A percentile compares a stretch with the other conserved stretches of the same genome.
Conservation (phyloP, 176 grass and related monocot genomes). For the Sorghum bicolor region Sorghum_bicolor_NCBIv3 NC_012878.2:58907501-58908000, state of each 20-base stretch:
- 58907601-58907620: constrained; percentile 63
- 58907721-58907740: constrained; percentile 36
- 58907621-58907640: constrained; percentile 71
- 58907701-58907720: constrained; percentile 77
- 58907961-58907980: background rate
- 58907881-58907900: background rate
- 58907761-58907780: background rate
- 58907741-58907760: background rate
- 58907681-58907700: constrained; percentile 83
- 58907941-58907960: background rate
- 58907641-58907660: constrained; percentile 83
- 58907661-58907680: constrained; percentile 66
- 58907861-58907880: background rate
- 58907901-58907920: background rate
- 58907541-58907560: background rate
- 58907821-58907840: background rate
- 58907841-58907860: background rate
- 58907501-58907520: constrained; percentile 42
- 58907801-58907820: background rate
- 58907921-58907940: background rate
- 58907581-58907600: constrained; percentile 75
- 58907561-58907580: background rate
- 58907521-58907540: background rate
- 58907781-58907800: background rate
- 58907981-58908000: background rate